These are phyloP conservation scores for Fusarium brachygibbosum DNA, from an alignment of 2,329 filamentous ascomycete species.

Conservation along the genomic window DNA sequence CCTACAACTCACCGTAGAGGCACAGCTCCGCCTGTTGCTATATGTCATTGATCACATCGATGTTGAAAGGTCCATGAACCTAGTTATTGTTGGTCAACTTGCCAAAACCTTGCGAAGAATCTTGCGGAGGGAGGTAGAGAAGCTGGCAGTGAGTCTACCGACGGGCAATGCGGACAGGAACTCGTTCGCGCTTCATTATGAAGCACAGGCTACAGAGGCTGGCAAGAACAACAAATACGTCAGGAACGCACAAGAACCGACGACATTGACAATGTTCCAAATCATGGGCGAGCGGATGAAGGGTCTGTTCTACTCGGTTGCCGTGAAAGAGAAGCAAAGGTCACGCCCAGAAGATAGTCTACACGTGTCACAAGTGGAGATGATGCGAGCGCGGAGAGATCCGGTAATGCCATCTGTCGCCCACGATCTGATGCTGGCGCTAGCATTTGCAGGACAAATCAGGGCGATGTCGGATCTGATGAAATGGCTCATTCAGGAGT, in stretches of 20 bases:
- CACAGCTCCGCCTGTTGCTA: conserved; percentile 51
- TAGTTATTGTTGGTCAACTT: conserved; percentile 45
- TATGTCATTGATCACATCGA: conserved; percentile 51
- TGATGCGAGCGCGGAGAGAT: conserved; percentile 53
- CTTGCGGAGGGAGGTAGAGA: conserved; percentile 45
- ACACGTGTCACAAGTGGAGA: conserved; percentile 52
- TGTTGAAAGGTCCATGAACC: conserved; percentile 29
- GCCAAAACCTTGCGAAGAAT: conserved; percentile 47
- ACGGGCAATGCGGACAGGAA: conserved; percentile 24
- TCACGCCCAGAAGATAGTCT: conserved; percentile 32
- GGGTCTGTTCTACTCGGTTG: conserved; percentile 47
- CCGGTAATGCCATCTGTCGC: conserved; percentile 55
- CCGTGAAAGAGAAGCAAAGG: conserved; percentile 44
- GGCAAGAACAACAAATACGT: conserved; percentile 10
- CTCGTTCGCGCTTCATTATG: conserved; percentile 36
- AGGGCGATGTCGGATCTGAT: conserved; percentile 69
- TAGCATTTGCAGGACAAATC: conserved; percentile 72
- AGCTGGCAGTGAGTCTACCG: conserved; percentile 38
- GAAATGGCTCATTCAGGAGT: conserved; percentile 69
- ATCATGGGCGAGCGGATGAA: conserved; percentile 46
- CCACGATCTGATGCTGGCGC: conserved; percentile 72
- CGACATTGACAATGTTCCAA: conserved; percentile 37
- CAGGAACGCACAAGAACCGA: conserved; percentile 9
- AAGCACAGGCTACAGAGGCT: conserved; percentile 26
- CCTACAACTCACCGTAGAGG: conserved; percentile 47